Evolutionary conservation across 176 grass and related monocot genomes (phyloP), one percentile per base, ranked within the genome.

Genomic region (Pharus latifolius): DNA sequence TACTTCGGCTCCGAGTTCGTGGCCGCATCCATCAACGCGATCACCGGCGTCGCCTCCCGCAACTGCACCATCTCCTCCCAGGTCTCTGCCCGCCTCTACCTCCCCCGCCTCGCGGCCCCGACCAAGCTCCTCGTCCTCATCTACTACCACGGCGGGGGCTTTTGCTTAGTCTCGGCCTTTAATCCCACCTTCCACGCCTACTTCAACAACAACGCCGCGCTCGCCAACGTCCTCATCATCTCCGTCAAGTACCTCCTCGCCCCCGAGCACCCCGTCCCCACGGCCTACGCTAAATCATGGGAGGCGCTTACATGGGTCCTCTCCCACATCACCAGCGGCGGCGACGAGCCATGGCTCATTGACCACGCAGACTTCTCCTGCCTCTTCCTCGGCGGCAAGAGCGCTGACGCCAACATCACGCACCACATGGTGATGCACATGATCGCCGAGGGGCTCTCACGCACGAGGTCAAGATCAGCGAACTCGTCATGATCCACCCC

Each of bases 61-160:
- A 67, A 80, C 24, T 42, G 31, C 2, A 53, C 19, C 22, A 72
- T 73, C 56, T 5, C 28, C 33, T n/a, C 38, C 15, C 67, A 25
- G 29, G 45, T 73, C 49, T 49, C 32, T 42, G 78, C 67, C 19
- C 66, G 68, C 29, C 66, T 81, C 32, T 81, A 73, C 67, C 44
- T 56, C 32, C 78, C 78, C 3, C 35, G n/a, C n/a, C n/a, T n/a
- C n/a, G n/a, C n/a, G n/a, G n/a, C n/a, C n/a, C n/a, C n/a, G n/a
- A n/a, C n/a, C n/a, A n/a, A n/a, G n/a, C n/a, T n/a, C n/a, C 35
- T 9, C 35, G 4, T 38, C 35, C 35, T 38, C 35, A 9, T 38
- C 22, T 66, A 66, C 63, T 66, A 27, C 24, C 63, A 66, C 24
- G 63, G 63, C 23, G 40, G 63, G 3, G 63, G 38, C 22, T 66